phyloP scores from a whole-genome alignment of 352 stramenopile species.

The Phytophthora hybrid region DNA sequence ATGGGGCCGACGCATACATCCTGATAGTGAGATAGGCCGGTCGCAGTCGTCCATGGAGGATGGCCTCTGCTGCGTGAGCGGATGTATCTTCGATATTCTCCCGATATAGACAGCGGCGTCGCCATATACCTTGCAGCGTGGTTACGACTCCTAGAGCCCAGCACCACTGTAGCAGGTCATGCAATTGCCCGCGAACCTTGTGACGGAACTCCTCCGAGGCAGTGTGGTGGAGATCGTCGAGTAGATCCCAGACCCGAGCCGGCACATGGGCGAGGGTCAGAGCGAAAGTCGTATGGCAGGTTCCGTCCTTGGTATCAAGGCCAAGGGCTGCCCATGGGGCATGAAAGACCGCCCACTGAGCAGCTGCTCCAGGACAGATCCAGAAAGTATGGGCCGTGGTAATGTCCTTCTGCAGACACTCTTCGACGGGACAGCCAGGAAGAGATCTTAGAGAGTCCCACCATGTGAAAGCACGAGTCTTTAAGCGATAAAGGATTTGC shows the following conservation, averaged over 20 bases:
- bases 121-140: background rate
- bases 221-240: background rate
- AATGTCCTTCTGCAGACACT: background rate
- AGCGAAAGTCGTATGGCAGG: background rate
- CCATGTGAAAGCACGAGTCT: background rate
- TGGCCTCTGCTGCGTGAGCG: background rate
- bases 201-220: background rate
- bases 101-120: background rate
- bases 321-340: background rate
- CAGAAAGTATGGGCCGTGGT: background rate
- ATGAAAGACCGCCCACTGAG: background rate
- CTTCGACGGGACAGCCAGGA: background rate
- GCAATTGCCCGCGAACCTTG: background rate
- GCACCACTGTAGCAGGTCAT: background rate
- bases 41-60: background rate
- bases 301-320: background rate
- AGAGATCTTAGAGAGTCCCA: background rate
- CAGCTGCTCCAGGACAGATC: background rate
- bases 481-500: background rate
- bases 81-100: background rate
- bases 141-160: background rate
- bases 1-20: background rate
- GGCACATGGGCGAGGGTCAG: background rate
- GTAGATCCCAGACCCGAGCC: background rate
- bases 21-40: background rate